Conservation (phyloP, 768 basidiomycete genomes). For the Collybia mongolica region DNA sequence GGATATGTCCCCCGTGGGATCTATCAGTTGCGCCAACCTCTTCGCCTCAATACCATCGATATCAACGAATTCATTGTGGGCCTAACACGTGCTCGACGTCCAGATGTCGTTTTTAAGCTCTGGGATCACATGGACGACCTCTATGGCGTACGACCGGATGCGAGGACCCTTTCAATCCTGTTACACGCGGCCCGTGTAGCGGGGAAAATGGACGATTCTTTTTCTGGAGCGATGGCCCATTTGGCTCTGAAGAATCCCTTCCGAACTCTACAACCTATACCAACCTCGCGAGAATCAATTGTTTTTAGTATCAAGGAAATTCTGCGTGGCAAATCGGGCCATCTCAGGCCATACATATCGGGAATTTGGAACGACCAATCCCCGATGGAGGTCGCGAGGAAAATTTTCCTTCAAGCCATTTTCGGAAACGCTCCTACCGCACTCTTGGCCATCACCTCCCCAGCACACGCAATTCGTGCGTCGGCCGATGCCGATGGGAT, state of each 20-base stretch:
- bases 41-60: constrained; percentile 15
- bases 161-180: constrained; percentile 55
- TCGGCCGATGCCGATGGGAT: constrained; percentile 21
- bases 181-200: constrained; percentile 60
- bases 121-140: constrained; percentile 67
- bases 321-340: constrained; percentile 21
- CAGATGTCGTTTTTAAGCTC: constrained; percentile 60
- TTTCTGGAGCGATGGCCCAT: constrained; percentile 48
- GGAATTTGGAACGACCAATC: constrained; percentile 44
- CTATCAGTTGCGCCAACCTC: constrained; percentile 3
- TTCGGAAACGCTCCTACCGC: constrained; percentile 44
- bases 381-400: constrained; percentile 47
- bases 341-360: constrained; percentile 24
- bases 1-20: not conserved
- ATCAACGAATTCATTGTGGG: constrained; percentile 45
- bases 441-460: constrained; percentile 10
- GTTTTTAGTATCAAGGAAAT: not conserved
- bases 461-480: constrained; percentile 26
- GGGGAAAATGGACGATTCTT: constrained; percentile 47
- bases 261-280: constrained; percentile 12
- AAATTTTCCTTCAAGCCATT: constrained; percentile 53
- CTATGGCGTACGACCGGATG: constrained; percentile 57
- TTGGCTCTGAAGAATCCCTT: constrained; percentile 37
- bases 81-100: constrained; percentile 51
- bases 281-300: not conserved